phyloP scores from a whole-genome alignment of 345 rosid species.

The Salix viminalis region DNA sequence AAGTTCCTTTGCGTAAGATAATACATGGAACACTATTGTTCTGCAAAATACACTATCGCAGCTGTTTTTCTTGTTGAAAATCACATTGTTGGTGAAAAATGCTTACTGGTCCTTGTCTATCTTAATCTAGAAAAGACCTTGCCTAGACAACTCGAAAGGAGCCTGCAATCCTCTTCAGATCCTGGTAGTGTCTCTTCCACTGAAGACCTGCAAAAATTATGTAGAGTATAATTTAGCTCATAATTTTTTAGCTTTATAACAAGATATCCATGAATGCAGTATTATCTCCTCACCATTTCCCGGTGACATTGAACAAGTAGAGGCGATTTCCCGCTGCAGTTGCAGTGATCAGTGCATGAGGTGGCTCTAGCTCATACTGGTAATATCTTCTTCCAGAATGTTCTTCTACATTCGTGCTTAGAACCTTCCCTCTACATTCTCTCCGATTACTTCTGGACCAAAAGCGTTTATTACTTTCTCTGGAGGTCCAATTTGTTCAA shows the following conservation, averaged over 20 bases:
- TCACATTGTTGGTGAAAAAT: neutral
- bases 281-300: conserved; percentile 44
- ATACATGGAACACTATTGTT: neutral
- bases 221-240: neutral
- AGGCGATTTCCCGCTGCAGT: conserved; percentile 95
- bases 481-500: conserved; percentile 82
- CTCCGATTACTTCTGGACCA: conserved; percentile 90
- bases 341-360: conserved; percentile 83
- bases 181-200: conserved; percentile 92
- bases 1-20: neutral
- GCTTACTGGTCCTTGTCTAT: neutral
- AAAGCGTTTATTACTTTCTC: conserved; percentile 86
- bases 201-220: conserved; percentile 58
- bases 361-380: conserved; percentile 88
- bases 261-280: neutral
- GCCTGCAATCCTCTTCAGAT: conserved; percentile 77
- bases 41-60: neutral
- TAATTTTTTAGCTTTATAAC: neutral
- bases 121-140: neutral
- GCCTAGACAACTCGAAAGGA: conserved; percentile 75
- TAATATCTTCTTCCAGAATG: conserved; percentile 74
- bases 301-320: conserved; percentile 71
- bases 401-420: conserved; percentile 59
- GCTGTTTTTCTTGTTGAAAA: neutral
- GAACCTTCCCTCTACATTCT: conserved; percentile 86